Conservation (phyloP, 345 rosid genomes). For the Turritis glabra region DNA sequence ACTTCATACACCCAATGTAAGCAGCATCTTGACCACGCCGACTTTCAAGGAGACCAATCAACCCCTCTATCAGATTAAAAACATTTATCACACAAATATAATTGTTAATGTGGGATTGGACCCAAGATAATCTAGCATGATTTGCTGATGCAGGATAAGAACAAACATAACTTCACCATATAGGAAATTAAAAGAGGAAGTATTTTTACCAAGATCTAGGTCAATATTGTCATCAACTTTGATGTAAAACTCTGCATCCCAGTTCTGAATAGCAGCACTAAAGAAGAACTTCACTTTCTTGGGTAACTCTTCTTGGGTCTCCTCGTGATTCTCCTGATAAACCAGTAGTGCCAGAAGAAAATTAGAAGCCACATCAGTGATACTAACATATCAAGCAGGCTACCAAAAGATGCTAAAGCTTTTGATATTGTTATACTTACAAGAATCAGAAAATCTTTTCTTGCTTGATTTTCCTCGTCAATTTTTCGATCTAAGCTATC, state of each 20-base stretch:
- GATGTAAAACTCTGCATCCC: slow-evolving; percentile 95
- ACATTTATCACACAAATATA: slow-evolving; percentile 15
- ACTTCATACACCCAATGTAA: slow-evolving; percentile 97
- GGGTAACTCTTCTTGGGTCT: slow-evolving; percentile 86
- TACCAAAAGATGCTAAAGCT: neutral
- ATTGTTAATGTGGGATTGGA: neutral
- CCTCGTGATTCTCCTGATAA: slow-evolving; percentile 91
- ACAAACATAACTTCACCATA: neutral
- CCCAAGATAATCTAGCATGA: neutral
- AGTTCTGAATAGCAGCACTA: slow-evolving; percentile 79
- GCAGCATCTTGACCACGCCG: slow-evolving; percentile 75
- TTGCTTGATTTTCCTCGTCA: slow-evolving; percentile 63
- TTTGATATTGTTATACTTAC: slow-evolving; percentile 46
- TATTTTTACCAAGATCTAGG: slow-evolving; percentile 76
- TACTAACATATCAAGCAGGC: neutral
- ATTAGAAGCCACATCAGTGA: slow-evolving; percentile 7
- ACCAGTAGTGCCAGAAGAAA: neutral
- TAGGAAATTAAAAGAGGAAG: no score
- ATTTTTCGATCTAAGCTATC: slow-evolving; percentile 93
- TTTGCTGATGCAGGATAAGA: neutral
- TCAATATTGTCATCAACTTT: slow-evolving; percentile 82
- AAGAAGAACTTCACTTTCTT: slow-evolving; percentile 86
- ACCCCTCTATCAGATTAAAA: slow-evolving; percentile 56
- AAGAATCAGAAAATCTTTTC: slow-evolving; percentile 84
- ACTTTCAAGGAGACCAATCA: slow-evolving; percentile 67